These are phyloP conservation scores for Quercus gilva DNA, from an alignment of 306 rosid species.

Conservation along the genomic window DNA sequence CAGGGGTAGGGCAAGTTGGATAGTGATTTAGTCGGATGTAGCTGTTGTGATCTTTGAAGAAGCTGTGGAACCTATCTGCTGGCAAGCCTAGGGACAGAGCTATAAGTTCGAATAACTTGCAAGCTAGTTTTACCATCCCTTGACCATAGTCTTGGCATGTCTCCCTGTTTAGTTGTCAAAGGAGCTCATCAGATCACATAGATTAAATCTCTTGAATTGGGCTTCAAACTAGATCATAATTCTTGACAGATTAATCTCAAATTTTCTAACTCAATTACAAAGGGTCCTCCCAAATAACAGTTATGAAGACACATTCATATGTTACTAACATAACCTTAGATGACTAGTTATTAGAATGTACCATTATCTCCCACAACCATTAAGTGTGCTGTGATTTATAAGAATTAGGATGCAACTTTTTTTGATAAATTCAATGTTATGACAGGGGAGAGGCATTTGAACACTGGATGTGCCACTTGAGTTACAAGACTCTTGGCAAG, in stretches of 20 bases:
- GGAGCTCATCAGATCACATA: neutral
- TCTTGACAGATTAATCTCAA: neutral
- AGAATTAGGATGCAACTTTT: no score
- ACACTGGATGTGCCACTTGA: no score
- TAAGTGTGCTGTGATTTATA: no score
- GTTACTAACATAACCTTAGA: no score
- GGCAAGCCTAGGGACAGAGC: conserved; percentile 61
- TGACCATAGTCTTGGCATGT: conserved; percentile 38
- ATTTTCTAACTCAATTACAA: no score
- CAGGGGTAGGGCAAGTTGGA: conserved; percentile 61
- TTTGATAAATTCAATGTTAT: no score
- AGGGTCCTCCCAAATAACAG: no score
- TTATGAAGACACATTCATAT: no score
- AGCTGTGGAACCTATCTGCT: conserved; percentile 35
- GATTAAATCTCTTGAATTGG: neutral
- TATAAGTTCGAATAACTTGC: conserved; percentile 49
- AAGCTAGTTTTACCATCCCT: conserved; percentile 44
- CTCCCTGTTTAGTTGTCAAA: conserved; percentile 22
- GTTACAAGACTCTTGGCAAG: no score
- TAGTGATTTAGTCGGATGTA: conserved; percentile 46
- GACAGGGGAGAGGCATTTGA: no score
- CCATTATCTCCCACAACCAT: no score
- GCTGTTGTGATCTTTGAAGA: conserved; percentile 51
- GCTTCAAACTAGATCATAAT: neutral
- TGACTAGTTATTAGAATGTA: no score